Conservation (phyloP, 2,329 filamentous ascomycete genomes). For the Thermothelomyces thermophilus region DNA sequence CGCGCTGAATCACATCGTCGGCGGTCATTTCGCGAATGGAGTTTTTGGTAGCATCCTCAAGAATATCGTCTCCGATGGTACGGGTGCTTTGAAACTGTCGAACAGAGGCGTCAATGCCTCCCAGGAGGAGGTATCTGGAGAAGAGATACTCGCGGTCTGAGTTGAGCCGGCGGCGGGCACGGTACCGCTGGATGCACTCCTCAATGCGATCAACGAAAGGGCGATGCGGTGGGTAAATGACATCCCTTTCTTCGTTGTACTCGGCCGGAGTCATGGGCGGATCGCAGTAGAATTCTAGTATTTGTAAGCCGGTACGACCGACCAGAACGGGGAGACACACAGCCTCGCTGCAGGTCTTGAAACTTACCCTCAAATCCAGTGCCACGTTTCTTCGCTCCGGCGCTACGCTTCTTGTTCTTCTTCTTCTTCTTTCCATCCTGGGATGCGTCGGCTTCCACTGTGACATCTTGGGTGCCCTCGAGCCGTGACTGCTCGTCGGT, state of each 20-base stretch:
- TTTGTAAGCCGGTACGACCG: background rate
- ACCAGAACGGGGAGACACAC: background rate
- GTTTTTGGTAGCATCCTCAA: constrained; percentile 55
- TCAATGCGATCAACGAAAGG: constrained; percentile 67
- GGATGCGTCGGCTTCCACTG: constrained; percentile 15
- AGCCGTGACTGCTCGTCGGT: background rate
- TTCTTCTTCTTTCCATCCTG: constrained; percentile 35
- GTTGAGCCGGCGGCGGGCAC: constrained; percentile 67
- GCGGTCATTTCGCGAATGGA: constrained; percentile 60
- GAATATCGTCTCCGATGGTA: constrained; percentile 32
- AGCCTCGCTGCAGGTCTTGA: background rate
- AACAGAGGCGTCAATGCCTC: constrained; percentile 61
- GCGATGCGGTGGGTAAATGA: constrained; percentile 56
- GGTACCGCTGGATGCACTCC: constrained; percentile 75
- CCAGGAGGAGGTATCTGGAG: constrained; percentile 72
- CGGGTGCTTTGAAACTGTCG: constrained; percentile 56
- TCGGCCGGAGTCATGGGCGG: constrained; percentile 68
- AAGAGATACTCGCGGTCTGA: constrained; percentile 58
- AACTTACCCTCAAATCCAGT: constrained; percentile 63
- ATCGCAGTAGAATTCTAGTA: constrained; percentile 67
- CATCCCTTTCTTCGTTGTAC: constrained; percentile 52
- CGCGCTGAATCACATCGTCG: constrained; percentile 50
- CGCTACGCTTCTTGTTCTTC: constrained; percentile 27
- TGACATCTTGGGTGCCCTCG: background rate
- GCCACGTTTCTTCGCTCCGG: constrained; percentile 32